Evolutionary conservation across 2,329 filamentous ascomycete species (phyloP), one percentile per base, ranked within the genome.

Genomic region (Venturiaceae sp.): DNA sequence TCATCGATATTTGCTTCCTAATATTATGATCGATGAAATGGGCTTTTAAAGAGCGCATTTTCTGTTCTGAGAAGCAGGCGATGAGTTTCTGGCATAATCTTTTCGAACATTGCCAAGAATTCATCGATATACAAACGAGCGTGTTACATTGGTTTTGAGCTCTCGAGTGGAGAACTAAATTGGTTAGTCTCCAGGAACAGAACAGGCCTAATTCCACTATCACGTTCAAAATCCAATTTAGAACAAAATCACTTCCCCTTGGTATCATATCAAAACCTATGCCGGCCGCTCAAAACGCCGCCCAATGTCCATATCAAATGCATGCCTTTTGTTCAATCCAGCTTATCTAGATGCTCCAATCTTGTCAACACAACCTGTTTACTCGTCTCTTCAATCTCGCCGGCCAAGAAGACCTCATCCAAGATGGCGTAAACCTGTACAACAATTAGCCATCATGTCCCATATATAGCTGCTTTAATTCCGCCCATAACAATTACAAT

Each of bases 361-460:
- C 94, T 78, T 57, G 94, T 97, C 68, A 99, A 76, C 19, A 99
- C 94, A 33, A 97, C 94, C 75, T 97, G 92, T 75, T 97, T 99
- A 72, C 90, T 96, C 62, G 92, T 97, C 81, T 99, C 94, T 75
- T 99, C 91, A 61, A 99, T 96, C 80, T 99, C 94, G 19, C 94
- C 94, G 0, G 94, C 94, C 61, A 99, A 77, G 72, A 99, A 99
- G 21, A 99, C 94, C 77, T 99, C 94, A 70, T 99, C 94, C 30
- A 99, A 84, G 63, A 99, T 99, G 53, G 94, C 94, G 74, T 99
- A 99, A 63, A 99, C 92, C 83, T 87, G 64, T 55, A 61, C 41
- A 11, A 3, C 30, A 21, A 52, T 37, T 36, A 34, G 26, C 32
- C n/a, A 16, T n/a, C 8, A n/a, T 16, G 11, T 33, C 23, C 8